Conservation (phyloP, 2,329 filamentous ascomycete genomes). For the Aspergillus neotritici region DNA sequence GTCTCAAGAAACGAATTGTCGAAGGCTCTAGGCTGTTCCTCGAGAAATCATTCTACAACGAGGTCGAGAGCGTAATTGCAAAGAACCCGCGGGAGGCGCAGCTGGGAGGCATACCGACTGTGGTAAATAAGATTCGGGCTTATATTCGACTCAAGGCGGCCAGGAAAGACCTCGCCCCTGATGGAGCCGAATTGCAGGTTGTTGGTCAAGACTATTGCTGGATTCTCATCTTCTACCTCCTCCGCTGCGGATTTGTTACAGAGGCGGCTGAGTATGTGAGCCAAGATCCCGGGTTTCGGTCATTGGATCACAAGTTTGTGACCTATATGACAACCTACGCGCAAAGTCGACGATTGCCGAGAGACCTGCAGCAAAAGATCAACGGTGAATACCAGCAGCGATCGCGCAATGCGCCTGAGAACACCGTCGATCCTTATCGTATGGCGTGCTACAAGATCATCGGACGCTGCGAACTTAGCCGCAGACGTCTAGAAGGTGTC, state of each 20-base stretch:
- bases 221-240: constrained; percentile 87
- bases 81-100: constrained; percentile 85
- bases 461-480: constrained; percentile 63
- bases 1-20: constrained; percentile 72
- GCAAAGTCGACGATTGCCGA: constrained; percentile 68
- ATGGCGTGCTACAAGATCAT: constrained; percentile 98
- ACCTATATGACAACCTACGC: constrained; percentile 83
- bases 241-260: constrained; percentile 74
- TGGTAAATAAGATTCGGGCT: constrained; percentile 84
- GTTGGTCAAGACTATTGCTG: constrained; percentile 80
- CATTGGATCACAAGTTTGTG: constrained; percentile 83
- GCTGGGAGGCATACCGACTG: constrained; percentile 80
- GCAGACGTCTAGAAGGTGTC: constrained; percentile 53
- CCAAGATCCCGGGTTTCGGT: constrained; percentile 73
- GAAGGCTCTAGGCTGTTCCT: constrained; percentile 72
- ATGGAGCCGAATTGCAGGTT: constrained; percentile 73
- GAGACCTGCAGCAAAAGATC: constrained; percentile 78
- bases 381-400: constrained; percentile 85
- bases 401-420: constrained; percentile 74
- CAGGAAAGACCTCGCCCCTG: constrained; percentile 76
- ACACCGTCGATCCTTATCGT: constrained; percentile 86
- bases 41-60: constrained; percentile 72
- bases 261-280: constrained; percentile 86
- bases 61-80: constrained; percentile 69
- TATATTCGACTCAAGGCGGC: constrained; percentile 77